A percentile compares a stretch with the other conserved stretches of the same genome.
These are phyloP conservation scores for Guyanaporus albipodus DNA, from an alignment of 768 basidiomycete species.

Conservation along the genomic window DNA sequence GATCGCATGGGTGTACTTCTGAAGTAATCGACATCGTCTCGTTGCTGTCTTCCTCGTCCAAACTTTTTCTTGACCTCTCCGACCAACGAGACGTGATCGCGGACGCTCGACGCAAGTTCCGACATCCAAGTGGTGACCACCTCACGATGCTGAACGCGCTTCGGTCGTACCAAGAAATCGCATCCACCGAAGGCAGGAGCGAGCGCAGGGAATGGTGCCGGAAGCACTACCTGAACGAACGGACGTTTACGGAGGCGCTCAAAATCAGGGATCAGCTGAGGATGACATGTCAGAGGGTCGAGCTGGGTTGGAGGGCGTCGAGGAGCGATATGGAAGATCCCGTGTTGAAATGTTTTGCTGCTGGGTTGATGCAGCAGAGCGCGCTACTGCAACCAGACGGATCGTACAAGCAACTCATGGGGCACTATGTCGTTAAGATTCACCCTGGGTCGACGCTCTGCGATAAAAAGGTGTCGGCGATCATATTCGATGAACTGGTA, in stretches of 20 bases:
- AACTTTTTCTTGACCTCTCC: slow-evolving; percentile 73
- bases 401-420: slow-evolving; percentile 79
- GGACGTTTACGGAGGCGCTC: slow-evolving; percentile 71
- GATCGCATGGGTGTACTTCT: slow-evolving; percentile 62
- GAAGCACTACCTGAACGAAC: slow-evolving; percentile 77
- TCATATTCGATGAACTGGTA: slow-evolving; percentile 93
- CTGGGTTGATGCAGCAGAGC: slow-evolving; percentile 77
- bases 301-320: slow-evolving; percentile 56
- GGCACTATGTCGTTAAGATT: slow-evolving; percentile 78
- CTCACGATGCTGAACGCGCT: slow-evolving; percentile 85
- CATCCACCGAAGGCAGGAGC: slow-evolving; percentile 41
- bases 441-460: slow-evolving; percentile 84
- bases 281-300: slow-evolving; percentile 54
- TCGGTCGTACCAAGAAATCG: slow-evolving; percentile 73
- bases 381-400: slow-evolving; percentile 85
- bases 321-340: slow-evolving; percentile 64
- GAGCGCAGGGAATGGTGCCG: slow-evolving; percentile 75
- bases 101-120: slow-evolving; percentile 72
- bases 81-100: slow-evolving; percentile 71
- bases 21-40: slow-evolving; percentile 87
- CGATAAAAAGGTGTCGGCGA: slow-evolving; percentile 79
- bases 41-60: slow-evolving; percentile 74
- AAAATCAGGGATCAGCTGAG: slow-evolving; percentile 80
- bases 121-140: slow-evolving; percentile 86
- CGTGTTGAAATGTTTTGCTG: slow-evolving; percentile 66